phyloP scores from a whole-genome alignment of 352 stramenopile species.

The Globisporangium heterothallicum region DNA sequence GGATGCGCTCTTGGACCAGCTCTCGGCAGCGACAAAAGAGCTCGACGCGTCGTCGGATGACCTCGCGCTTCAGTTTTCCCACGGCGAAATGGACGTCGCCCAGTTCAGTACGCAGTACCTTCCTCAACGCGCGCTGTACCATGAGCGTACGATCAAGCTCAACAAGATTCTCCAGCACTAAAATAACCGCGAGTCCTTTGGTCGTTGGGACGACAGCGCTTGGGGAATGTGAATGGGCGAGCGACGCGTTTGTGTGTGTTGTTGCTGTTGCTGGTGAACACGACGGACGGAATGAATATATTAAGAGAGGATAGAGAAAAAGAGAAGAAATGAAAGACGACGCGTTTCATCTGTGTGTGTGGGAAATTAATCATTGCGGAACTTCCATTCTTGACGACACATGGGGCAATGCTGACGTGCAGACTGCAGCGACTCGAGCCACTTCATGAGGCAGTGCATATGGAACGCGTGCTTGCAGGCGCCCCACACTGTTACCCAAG shows the following conservation, averaged over 20 bases:
- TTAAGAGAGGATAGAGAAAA: too few species aligned
- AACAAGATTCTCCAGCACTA: conserved; percentile 62
- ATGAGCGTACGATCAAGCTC: conserved; percentile 74
- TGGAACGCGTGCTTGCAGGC: conserved; percentile 90
- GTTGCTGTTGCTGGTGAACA: too few species aligned
- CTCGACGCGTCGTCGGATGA: conserved; percentile 69
- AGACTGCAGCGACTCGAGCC: conserved; percentile 82
- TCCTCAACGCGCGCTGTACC: conserved; percentile 62
- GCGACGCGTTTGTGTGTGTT: too few species aligned
- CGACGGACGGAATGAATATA: too few species aligned
- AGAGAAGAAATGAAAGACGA: too few species aligned
- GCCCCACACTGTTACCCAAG: conserved; percentile 75
- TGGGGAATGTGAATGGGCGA: not conserved
- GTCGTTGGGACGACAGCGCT: too few species aligned
- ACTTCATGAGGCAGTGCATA: conserved; percentile 93
- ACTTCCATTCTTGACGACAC: conserved; percentile 87
- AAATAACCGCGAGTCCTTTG: too few species aligned
- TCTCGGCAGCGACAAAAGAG: conserved; percentile 48
- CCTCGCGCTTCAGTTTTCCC: conserved; percentile 59
- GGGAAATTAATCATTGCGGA: conserved; percentile 35
- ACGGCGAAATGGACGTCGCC: conserved; percentile 65
- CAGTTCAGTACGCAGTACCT: conserved; percentile 66
- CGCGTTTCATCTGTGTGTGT: too few species aligned
- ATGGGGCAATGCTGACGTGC: conserved; percentile 83
- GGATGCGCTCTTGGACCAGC: conserved; percentile 66